Conservation (phyloP, 2,329 filamentous ascomycete species). For the Sarocladiaceae sp. region DNA sequence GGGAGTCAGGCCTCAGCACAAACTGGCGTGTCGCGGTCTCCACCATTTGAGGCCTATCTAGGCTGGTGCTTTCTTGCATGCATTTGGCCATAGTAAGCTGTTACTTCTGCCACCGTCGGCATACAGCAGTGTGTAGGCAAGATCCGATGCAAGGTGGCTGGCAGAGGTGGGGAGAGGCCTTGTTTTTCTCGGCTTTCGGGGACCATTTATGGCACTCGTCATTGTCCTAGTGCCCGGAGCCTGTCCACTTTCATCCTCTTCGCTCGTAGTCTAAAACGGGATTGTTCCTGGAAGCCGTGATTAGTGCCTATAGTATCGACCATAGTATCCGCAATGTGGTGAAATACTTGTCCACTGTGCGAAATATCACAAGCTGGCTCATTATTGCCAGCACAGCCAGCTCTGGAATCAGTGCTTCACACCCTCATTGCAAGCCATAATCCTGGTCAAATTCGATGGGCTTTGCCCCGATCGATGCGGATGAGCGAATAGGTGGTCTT, state of each 20-base stretch:
- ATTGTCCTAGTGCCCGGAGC: not conserved
- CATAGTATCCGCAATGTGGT: too few species aligned
- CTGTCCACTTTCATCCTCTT: not conserved
- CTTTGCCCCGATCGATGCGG: constrained; percentile 3
- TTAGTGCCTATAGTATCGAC: too few species aligned
- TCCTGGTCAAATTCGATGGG: not conserved
- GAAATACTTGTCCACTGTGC: too few species aligned
- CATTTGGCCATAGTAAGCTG: not conserved
- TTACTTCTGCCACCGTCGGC: constrained; percentile 5
- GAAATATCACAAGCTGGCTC: too few species aligned
- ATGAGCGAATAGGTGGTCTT: not conserved
- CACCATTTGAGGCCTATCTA: not conserved
- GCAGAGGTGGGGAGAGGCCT: not conserved
- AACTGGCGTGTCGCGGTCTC: not conserved
- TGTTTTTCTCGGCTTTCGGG: not conserved
- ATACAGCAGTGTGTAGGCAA: not conserved
- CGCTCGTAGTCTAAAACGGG: too few species aligned
- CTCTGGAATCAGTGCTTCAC: not conserved
- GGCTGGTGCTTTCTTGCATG: constrained; percentile 1
- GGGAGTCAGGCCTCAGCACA: not conserved
- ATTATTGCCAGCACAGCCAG: not conserved
- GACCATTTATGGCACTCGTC: not conserved
- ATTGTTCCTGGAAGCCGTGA: too few species aligned
- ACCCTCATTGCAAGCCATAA: not conserved
- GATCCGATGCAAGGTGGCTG: constrained; percentile 8